Evolutionary conservation across 805 yeast genomes (phyloP).

Genomic region (Tetrapisispora nanseiensis): DNA sequence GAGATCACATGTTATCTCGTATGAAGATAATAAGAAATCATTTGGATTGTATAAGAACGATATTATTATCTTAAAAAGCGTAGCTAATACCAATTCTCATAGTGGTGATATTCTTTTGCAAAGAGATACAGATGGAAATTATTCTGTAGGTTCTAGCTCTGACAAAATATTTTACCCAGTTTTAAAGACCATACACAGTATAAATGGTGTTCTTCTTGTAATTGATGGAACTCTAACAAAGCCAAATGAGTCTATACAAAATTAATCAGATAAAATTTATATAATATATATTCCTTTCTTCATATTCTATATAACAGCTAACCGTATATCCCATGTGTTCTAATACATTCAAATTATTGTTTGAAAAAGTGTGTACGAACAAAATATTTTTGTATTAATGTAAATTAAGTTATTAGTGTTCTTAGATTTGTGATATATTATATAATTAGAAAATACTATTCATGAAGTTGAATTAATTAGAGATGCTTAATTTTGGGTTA

Average conservation of each 20-base stretch:
- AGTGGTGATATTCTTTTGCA: slow-evolving; percentile 32
- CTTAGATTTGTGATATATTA: too few relatives aligned
- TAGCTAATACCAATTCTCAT: slow-evolving; percentile 24
- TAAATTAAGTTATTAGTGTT: too few relatives aligned
- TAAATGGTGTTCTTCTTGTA: slow-evolving; percentile 39
- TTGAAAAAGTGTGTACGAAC: too few relatives aligned
- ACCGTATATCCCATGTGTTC: too few relatives aligned
- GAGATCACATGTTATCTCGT: slow-evolving; percentile 47
- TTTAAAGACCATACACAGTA: slow-evolving; percentile 28
- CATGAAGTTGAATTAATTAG: too few relatives aligned
- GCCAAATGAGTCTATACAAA: too few relatives aligned
- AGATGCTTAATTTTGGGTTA: too few relatives aligned
- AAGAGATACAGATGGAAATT: slow-evolving; percentile 27
- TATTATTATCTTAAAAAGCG: slow-evolving; percentile 8
- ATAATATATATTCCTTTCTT: too few relatives aligned
- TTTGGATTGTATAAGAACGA: slow-evolving; percentile 3
- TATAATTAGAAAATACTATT: too few relatives aligned
- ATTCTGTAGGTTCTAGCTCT: slow-evolving; percentile 26
- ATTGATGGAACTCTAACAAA: slow-evolving; percentile 31
- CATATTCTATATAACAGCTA: too few relatives aligned
- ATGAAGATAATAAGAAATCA: slow-evolving; percentile 7
- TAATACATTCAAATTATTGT: too few relatives aligned
- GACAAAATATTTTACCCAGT: slow-evolving; percentile 32
- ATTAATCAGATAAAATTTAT: not conserved
- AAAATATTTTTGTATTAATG: too few relatives aligned